Evolutionary conservation across 176 grass and related monocot genomes (phyloP).

Genomic region (Triticum timopheevii): DNA sequence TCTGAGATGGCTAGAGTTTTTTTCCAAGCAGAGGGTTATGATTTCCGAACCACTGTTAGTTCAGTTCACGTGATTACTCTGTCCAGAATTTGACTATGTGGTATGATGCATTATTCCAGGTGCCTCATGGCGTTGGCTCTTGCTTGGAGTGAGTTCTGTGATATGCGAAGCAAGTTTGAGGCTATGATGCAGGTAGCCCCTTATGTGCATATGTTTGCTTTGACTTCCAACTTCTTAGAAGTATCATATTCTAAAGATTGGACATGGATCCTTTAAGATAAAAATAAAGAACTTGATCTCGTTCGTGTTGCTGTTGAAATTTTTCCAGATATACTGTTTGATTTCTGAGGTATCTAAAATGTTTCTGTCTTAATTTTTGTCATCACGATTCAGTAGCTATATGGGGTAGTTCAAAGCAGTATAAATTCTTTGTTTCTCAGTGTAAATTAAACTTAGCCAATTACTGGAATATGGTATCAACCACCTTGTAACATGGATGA

Average conservation of each 20-base stretch:
- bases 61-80: not conserved
- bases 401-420: not conserved
- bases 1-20: not conserved
- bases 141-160: constrained; percentile 66
- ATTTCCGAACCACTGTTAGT: not conserved
- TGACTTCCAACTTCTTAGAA: not conserved
- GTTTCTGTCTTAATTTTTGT: not conserved
- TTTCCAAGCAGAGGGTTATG: not conserved
- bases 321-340: not conserved
- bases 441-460: not conserved
- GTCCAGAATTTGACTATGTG: not conserved
- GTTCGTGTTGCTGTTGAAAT: not conserved
- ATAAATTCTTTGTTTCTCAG: not conserved
- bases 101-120: constrained; percentile 33
- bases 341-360: not conserved
- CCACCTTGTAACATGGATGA: not conserved
- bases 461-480: not conserved
- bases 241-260: not conserved
- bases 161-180: constrained; percentile 55
- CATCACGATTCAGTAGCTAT: not conserved
- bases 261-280: not conserved
- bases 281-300: not conserved
- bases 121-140: constrained; percentile 56
- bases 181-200: constrained; percentile 76
- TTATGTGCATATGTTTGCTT: constrained; percentile 1